A percentile compares a stretch with the other conserved stretches of the same genome.
Conservation (phyloP, 495 filamentous ascomycete species). For the Hypomontagnella submonticulosa region DNA sequence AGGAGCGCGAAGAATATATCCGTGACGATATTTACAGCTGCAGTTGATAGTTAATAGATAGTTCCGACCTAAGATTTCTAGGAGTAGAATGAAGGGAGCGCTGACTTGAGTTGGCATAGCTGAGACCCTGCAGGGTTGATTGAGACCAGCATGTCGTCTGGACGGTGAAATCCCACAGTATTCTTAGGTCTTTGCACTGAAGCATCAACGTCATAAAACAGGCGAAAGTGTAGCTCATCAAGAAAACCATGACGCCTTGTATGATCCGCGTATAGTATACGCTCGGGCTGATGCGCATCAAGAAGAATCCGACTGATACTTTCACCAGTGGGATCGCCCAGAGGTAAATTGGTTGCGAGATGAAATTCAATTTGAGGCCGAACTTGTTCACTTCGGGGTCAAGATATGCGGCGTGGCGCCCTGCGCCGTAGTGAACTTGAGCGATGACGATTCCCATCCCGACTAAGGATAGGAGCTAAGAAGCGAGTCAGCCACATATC, state of each 20-base stretch:
- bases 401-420: conserved; percentile 52
- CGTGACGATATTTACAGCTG: conserved; percentile 55
- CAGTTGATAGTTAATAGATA: conserved; percentile 30
- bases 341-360: conserved; percentile 55
- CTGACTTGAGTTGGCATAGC: conserved; percentile 52
- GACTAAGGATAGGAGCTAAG: conserved; percentile 41
- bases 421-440: conserved; percentile 55
- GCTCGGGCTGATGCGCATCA: conserved; percentile 54
- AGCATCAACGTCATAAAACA: conserved; percentile 49
- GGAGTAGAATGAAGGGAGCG: not conserved
- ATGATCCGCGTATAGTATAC: conserved; percentile 53
- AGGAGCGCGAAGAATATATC: conserved; percentile 58
- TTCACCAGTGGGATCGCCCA: conserved; percentile 58
- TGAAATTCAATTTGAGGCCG: conserved; percentile 57
- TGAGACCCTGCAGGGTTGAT: conserved; percentile 46
- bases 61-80: not conserved
- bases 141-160: conserved; percentile 51
- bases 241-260: conserved; percentile 48
- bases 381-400: conserved; percentile 34
- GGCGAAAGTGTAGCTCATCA: conserved; percentile 53
- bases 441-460: conserved; percentile 51
- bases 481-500: conserved; percentile 8
- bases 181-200: conserved; percentile 44
- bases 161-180: conserved; percentile 52
- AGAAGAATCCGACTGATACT: conserved; percentile 58